Conservation (phyloP, 1,284 basidiomycete genomes). For the Ganoderma sinense region DNA sequence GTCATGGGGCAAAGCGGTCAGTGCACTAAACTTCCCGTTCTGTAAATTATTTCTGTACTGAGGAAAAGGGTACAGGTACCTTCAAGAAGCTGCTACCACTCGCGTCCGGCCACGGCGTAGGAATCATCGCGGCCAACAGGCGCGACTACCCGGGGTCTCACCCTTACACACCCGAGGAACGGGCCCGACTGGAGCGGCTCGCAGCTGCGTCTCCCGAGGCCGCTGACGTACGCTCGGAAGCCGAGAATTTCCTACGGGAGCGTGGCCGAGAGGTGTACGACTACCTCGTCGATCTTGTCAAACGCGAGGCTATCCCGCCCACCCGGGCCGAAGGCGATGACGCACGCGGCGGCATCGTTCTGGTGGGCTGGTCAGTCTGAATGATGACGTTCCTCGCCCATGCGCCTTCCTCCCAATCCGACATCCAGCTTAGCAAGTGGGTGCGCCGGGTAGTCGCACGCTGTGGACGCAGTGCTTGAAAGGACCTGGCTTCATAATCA, state of each 20-base stretch:
- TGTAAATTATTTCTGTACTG: no score
- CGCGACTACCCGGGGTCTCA: constrained; percentile 2
- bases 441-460: neutral
- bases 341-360: neutral
- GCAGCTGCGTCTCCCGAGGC: neutral
- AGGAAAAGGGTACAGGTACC: neutral
- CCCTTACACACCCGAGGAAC: neutral
- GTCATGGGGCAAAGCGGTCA: constrained; percentile 2
- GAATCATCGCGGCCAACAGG: neutral
- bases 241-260: constrained; percentile 24
- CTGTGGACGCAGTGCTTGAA: neutral
- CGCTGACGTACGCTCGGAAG: neutral
- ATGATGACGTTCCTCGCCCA: constrained; percentile 1
- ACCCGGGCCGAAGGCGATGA: neutral
- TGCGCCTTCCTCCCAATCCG: neutral
- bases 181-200: neutral
- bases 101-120: neutral
- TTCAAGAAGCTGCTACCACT: constrained; percentile 1
- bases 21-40: neutral
- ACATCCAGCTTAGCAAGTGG: neutral
- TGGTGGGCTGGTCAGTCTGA: neutral
- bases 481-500: neutral
- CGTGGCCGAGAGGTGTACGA: constrained; percentile 21
- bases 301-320: neutral
- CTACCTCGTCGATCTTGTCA: neutral